These are phyloP conservation scores for Cystofilobasidium macerans DNA, from an alignment of 768 basidiomycete genomes.

Conservation along the genomic window DNA sequence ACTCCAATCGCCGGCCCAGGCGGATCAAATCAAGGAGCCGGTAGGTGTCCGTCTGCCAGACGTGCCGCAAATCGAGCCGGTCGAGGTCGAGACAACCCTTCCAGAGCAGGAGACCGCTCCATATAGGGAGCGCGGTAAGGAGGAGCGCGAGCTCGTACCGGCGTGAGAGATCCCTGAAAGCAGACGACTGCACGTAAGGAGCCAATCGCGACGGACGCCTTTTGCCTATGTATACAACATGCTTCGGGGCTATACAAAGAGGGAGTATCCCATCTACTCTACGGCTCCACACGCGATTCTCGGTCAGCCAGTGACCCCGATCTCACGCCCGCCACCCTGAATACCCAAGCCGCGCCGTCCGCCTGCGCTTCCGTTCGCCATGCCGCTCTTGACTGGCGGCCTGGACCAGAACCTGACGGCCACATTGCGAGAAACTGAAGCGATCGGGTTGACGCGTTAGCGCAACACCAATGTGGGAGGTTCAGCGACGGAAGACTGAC, in stretches of 20 bases:
- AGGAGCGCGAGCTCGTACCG: not conserved
- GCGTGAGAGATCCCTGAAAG: too few relatives aligned
- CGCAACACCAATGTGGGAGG: not conserved
- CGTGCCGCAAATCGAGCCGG: not conserved
- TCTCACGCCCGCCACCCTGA: not conserved
- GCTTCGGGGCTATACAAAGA: too few relatives aligned
- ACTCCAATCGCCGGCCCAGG: not conserved
- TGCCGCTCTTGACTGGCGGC: not conserved
- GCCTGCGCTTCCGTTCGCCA: not conserved
- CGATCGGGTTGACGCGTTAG: not conserved
- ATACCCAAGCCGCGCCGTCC: slow-evolving; percentile 9
- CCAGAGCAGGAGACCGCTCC: not conserved
- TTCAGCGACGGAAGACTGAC: not conserved
- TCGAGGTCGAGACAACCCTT: not conserved
- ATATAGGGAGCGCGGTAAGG: not conserved
- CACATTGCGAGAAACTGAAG: slow-evolving; percentile 18
- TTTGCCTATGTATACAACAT: too few relatives aligned
- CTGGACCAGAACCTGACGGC: slow-evolving; percentile 15
- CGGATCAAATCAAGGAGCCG: not conserved
- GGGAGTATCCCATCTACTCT: too few relatives aligned
- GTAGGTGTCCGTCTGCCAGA: not conserved
- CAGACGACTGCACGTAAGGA: too few relatives aligned
- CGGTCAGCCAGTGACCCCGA: slow-evolving; percentile 8
- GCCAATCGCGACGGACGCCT: too few relatives aligned
- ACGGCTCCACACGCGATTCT: too few relatives aligned